These are phyloP conservation scores for Scheffersomyces stipitis DNA, from an alignment of 805 yeast species.

Conservation along the genomic window DNA sequence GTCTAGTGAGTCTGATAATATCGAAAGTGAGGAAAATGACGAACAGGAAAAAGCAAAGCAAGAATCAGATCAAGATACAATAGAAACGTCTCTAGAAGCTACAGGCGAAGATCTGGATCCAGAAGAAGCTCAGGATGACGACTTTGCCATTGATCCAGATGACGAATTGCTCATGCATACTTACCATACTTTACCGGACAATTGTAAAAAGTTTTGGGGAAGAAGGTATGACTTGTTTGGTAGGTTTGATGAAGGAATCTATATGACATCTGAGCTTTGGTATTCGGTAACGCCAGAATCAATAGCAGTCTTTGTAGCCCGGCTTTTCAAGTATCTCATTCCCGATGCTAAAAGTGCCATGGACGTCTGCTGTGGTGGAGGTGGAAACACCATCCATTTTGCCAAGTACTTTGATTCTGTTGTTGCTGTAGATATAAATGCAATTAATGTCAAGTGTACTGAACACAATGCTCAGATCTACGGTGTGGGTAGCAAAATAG, in stretches of 20 bases:
- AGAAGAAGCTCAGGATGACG: background rate
- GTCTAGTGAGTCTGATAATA: background rate
- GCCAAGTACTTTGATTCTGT: constrained; percentile 56
- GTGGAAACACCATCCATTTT: constrained; percentile 81
- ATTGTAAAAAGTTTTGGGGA: constrained; percentile 57
- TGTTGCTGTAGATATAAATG: constrained; percentile 62
- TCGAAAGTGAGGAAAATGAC: background rate
- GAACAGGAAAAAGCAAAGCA: background rate
- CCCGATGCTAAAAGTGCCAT: constrained; percentile 50
- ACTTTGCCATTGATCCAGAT: constrained; percentile 5
- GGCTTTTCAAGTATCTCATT: constrained; percentile 49
- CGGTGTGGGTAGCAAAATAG: constrained; percentile 51
- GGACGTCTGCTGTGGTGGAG: constrained; percentile 86
- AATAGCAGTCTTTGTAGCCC: constrained; percentile 61
- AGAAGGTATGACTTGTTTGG: constrained; percentile 62
- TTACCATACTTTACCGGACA: constrained; percentile 37
- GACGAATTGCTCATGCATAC: constrained; percentile 40
- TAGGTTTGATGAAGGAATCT: constrained; percentile 64
- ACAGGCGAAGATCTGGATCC: background rate
- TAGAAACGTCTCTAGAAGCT: background rate
- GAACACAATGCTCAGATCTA: constrained; percentile 66
- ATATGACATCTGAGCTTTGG: constrained; percentile 74
- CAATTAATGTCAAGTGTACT: constrained; percentile 64
- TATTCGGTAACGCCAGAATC: constrained; percentile 85
- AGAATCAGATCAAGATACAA: background rate